Evolutionary conservation across 1,284 basidiomycete genomes (phyloP).

Genomic region (Microbotryomycetes sp.): DNA sequence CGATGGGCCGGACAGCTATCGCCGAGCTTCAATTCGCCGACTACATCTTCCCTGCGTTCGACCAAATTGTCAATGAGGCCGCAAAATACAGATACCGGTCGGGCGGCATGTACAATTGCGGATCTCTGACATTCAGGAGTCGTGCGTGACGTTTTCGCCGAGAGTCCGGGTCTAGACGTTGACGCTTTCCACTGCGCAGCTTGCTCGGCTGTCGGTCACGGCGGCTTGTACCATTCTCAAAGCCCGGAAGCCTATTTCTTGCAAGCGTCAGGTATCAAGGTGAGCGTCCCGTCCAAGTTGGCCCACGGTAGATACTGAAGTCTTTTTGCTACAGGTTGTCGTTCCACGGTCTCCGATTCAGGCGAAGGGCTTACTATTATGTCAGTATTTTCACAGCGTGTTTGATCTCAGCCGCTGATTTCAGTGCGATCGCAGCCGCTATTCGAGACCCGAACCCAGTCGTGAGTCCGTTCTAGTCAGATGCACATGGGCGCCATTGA

Average conservation of each 20-base stretch:
- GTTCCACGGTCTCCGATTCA: slow-evolving; percentile 89
- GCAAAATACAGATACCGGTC: slow-evolving; percentile 88
- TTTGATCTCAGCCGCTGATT: too few relatives aligned
- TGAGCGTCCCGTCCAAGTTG: slow-evolving; percentile 37
- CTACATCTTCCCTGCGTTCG: slow-evolving; percentile 62
- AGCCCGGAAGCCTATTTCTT: slow-evolving; percentile 92
- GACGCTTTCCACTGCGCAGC: slow-evolving; percentile 37
- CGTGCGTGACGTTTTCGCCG: slow-evolving; percentile 40
- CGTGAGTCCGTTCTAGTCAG: slow-evolving; percentile 41
- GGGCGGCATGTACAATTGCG: slow-evolving; percentile 73
- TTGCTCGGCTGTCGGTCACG: slow-evolving; percentile 84
- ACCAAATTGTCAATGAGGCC: slow-evolving; percentile 90
- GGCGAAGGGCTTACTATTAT: slow-evolving; percentile 79
- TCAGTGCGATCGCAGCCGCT: slow-evolving; percentile 45
- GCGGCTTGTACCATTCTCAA: slow-evolving; percentile 88
- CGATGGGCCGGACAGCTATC: slow-evolving; percentile 89
- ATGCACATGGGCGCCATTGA: neutral
- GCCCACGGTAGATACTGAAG: neutral
- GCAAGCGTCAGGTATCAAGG: slow-evolving; percentile 82
- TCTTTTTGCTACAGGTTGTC: slow-evolving; percentile 53
- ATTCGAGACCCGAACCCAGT: slow-evolving; percentile 89
- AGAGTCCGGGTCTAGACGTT: neutral
- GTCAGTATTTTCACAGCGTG: slow-evolving; percentile 13
- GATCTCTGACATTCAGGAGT: slow-evolving; percentile 76
- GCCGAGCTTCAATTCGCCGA: slow-evolving; percentile 70